These are phyloP conservation scores for Dryadomyces quercivorus DNA, from an alignment of 2,329 filamentous ascomycete species.

Conservation along the genomic window DNA sequence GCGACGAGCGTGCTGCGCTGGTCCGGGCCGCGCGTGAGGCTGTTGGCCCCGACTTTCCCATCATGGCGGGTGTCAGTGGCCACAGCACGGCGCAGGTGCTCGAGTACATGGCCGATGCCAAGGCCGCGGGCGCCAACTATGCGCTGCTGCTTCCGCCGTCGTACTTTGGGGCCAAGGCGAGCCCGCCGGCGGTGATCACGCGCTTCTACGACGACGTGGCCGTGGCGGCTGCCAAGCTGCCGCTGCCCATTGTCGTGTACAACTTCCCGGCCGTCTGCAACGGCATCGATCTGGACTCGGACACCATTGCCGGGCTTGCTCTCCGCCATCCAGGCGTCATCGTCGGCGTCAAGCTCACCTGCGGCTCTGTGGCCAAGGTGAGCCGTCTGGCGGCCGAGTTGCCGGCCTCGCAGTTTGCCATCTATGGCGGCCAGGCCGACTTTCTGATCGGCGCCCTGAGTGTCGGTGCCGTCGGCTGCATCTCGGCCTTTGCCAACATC, in stretches of 20 bases:
- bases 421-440: conserved; percentile 62
- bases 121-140: conserved; percentile 48
- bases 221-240: conserved; percentile 19
- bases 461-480: conserved; percentile 45
- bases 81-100: conserved; percentile 54
- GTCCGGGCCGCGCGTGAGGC: conserved; percentile 41
- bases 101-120: conserved; percentile 45
- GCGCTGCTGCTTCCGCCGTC: conserved; percentile 48
- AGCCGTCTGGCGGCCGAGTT: conserved; percentile 43
- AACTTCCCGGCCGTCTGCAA: conserved; percentile 60
- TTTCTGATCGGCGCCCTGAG: conserved; percentile 50
- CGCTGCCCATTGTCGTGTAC: conserved; percentile 50
- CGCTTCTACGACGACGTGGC: conserved; percentile 48
- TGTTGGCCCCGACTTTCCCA: conserved; percentile 39
- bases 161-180: conserved; percentile 50
- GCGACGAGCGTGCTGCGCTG: conserved; percentile 26
- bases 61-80: conserved; percentile 52
- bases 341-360: conserved; percentile 34
- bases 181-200: conserved; percentile 42
- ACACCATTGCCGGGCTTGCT: conserved; percentile 42
- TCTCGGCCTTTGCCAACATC: conserved; percentile 51
- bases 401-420: conserved; percentile 44
- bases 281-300: conserved; percentile 56
- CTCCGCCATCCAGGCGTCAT: conserved; percentile 11
- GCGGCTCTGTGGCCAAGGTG: conserved; percentile 62